Evolutionary conservation across 2,329 filamentous ascomycete genomes (phyloP), one percentile per base, ranked within the genome.

Genomic region (Pyrenochaeta sp.): DNA sequence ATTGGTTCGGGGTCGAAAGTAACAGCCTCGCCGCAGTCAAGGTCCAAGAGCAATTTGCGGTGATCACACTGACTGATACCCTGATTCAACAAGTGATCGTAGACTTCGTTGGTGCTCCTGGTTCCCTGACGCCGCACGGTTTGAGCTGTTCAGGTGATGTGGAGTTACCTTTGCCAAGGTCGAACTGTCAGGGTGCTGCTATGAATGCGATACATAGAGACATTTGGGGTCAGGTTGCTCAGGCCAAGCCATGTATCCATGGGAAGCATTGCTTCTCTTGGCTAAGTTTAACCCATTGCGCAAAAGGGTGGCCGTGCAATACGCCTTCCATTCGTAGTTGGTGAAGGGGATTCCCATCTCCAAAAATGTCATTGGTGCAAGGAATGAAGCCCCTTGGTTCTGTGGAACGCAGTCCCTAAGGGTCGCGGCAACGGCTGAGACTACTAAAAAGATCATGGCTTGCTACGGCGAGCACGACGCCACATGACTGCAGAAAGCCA

Each of bases 401-500:
- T 53, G 44, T 49, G 59, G 53, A 44, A 35, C 45, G 51, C 41
- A 53, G 50, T 46, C 45, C 46, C 53, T 37, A 58, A 58, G 48
- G 48, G 48, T 51, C 46, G 41, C 42, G 45, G 35, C 35, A 53
- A 60, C 49, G 57, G 49, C 53, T 55, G 48, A 54, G 45, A 44
- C 50, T 56, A 53, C 53, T 45, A 54, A 43, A 50, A 31, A 48
- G 41, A 32, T 27, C 60, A 53, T 53, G 48, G 51, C 53, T 56
- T 58, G 44, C 47, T 29, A 39, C 26, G 34, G 46, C 47, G 41
- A 51, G 47, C 49, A 48, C 37, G 24, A 27, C 53, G 42, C 53
- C 55, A 61, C 56, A 62, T 64, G 55, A 60, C 54, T 57, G 44
- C 44, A 56, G 51, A 40, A 50, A 55, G 51, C 58, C 57, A 56